These are phyloP conservation scores for Pichia terricola DNA, from an alignment of 1,139 yeast species.

Conservation along the genomic window DNA sequence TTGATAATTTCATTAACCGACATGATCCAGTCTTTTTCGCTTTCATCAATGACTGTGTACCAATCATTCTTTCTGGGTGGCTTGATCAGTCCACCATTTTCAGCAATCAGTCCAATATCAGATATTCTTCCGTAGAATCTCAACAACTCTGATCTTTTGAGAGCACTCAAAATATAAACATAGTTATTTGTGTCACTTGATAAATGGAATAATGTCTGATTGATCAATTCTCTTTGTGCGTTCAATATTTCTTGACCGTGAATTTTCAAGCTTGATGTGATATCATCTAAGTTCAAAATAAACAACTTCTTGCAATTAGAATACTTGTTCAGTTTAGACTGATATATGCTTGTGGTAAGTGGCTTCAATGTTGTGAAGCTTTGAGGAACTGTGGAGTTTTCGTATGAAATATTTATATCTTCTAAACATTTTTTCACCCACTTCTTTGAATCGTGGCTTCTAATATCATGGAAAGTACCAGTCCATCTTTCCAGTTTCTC, in stretches of 20 bases:
- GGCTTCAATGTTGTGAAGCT: conserved; percentile 17
- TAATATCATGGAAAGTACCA: conserved; percentile 46
- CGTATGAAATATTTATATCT: conserved; percentile 46
- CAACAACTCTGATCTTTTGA: conserved; percentile 55
- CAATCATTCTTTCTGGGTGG: conserved; percentile 47
- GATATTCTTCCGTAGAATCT: conserved; percentile 59
- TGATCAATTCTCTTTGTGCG: conserved; percentile 38
- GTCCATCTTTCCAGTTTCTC: conserved; percentile 60
- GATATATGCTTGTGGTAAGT: conserved; percentile 34
- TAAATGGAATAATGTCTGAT: conserved; percentile 40
- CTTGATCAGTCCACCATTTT: conserved; percentile 72
- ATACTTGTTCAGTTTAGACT: conserved; percentile 21
- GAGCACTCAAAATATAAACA: conserved; percentile 64
- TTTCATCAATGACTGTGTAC: conserved; percentile 49
- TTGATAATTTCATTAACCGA: conserved; percentile 50
- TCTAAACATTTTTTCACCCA: conserved; percentile 63
- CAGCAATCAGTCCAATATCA: conserved; percentile 76
- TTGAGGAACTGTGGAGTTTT: conserved; percentile 28
- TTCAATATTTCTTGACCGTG: conserved; percentile 24
- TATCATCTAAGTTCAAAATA: conserved; percentile 42
- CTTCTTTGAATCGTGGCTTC: conserved; percentile 56
- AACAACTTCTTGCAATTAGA: conserved; percentile 36
- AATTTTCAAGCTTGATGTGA: conserved; percentile 23
- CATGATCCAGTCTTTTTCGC: conserved; percentile 52
- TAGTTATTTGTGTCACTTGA: conserved; percentile 42